phyloP scores from a whole-genome alignment of 2,329 filamentous ascomycete species.

The Aspergillus sp. region DNA sequence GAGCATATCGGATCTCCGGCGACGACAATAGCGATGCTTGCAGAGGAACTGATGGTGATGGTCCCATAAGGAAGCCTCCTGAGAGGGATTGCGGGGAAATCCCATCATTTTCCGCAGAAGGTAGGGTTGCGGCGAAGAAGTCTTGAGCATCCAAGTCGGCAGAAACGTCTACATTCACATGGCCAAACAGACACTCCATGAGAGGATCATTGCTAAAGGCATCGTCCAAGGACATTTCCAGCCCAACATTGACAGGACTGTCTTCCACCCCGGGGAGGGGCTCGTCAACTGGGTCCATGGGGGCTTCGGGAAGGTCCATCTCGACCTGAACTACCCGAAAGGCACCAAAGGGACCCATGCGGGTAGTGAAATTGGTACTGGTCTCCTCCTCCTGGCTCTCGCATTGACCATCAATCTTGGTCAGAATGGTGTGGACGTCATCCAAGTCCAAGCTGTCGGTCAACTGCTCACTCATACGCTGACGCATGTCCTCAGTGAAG shows the following conservation, averaged over 20 bases:
- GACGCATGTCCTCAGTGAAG: slow-evolving; percentile 42
- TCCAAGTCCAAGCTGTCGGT: slow-evolving; percentile 32
- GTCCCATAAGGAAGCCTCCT: neutral
- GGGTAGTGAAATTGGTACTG: neutral
- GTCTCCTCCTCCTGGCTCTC: neutral
- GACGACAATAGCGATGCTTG: neutral
- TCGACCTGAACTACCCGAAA: neutral
- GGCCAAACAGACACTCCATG: slow-evolving; percentile 10
- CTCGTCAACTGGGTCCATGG: neutral
- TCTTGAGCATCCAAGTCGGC: neutral
- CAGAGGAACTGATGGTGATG: neutral
- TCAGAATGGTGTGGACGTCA: slow-evolving; percentile 20
- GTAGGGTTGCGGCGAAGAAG: slow-evolving; percentile 13
- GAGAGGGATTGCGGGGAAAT: neutral
- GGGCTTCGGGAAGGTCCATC: neutral
- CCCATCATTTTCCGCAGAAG: neutral
- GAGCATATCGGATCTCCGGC: neutral
- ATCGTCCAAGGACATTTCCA: neutral
- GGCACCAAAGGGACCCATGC: slow-evolving; percentile 1
- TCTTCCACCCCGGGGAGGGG: neutral
- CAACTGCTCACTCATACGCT: slow-evolving; percentile 40
- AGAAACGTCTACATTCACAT: neutral
- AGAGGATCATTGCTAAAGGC: slow-evolving; percentile 7
- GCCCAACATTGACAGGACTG: neutral
- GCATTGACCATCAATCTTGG: slow-evolving; percentile 35